phyloP scores from a whole-genome alignment of 176 grass and related monocot genomes.

The Oryza longistaminata region DNA sequence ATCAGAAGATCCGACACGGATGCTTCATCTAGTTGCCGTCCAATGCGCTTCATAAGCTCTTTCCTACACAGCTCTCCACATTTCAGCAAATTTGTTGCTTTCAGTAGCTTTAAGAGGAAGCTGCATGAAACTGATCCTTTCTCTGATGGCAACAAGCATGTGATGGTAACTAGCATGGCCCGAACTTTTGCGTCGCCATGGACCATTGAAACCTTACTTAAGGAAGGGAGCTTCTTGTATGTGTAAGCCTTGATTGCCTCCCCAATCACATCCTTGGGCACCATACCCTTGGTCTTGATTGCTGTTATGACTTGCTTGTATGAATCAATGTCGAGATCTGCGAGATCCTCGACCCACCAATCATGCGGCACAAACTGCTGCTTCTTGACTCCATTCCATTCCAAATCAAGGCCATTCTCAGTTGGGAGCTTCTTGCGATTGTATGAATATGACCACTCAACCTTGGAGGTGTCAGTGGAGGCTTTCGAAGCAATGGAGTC shows the following conservation, averaged over 20 bases:
- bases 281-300: slow-evolving; percentile 69
- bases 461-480: slow-evolving; percentile 73
- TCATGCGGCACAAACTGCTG: slow-evolving; percentile 79
- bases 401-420: slow-evolving; percentile 60
- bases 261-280: slow-evolving; percentile 66
- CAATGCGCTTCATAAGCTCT: slow-evolving; percentile 88
- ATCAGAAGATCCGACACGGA: slow-evolving; percentile 83
- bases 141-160: slow-evolving; percentile 74
- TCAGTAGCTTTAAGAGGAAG: slow-evolving; percentile 90
- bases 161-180: slow-evolving; percentile 81
- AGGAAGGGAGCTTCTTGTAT: slow-evolving; percentile 73
- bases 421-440: slow-evolving; percentile 81
- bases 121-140: slow-evolving; percentile 90
- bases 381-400: slow-evolving; percentile 73
- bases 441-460: slow-evolving; percentile 94
- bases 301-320: slow-evolving; percentile 75
- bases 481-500: slow-evolving; percentile 91
- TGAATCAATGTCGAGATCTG: slow-evolving; percentile 72
- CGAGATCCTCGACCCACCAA: slow-evolving; percentile 96
- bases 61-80: slow-evolving; percentile 73
- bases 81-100: slow-evolving; percentile 67
- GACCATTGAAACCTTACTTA: slow-evolving; percentile 73
- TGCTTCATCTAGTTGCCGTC: slow-evolving; percentile 79
- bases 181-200: slow-evolving; percentile 74
- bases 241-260: slow-evolving; percentile 90